Evolutionary conservation across 768 basidiomycete species (phyloP).

Genomic region (button mushroom (Agaricus bisporus)): DNA sequence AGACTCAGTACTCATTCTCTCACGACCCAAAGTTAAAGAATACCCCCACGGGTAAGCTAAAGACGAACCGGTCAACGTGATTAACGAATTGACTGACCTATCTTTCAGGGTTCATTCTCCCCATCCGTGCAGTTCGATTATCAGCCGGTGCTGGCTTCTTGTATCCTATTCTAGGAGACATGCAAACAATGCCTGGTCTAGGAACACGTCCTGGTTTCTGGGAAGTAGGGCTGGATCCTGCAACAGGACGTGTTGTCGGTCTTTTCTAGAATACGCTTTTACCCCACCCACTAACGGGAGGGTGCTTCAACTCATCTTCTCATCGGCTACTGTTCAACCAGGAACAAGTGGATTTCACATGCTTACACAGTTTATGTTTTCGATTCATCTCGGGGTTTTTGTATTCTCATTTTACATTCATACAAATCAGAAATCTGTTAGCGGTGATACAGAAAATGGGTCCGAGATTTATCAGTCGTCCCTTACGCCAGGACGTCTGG

Average conservation of each 20-base stretch:
- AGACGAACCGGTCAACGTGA: neutral
- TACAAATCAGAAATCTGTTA: neutral
- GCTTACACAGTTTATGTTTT: neutral
- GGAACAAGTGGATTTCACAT: neutral
- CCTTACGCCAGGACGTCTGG: constrained; percentile 1
- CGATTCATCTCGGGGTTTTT: neutral
- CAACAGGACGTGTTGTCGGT: constrained; percentile 78
- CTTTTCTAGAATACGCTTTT: constrained; percentile 52
- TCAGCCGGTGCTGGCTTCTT: constrained; percentile 95
- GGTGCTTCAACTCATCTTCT: neutral
- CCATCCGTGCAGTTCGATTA: constrained; percentile 81
- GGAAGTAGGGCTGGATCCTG: constrained; percentile 79
- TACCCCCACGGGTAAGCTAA: constrained; percentile 63
- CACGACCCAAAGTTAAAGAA: constrained; percentile 90
- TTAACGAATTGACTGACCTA: neutral
- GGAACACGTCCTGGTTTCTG: constrained; percentile 92
- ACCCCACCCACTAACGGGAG: neutral
- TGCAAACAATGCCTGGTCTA: constrained; percentile 98
- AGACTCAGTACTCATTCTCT: constrained; percentile 97
- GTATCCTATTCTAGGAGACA: constrained; percentile 92
- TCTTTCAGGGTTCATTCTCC: constrained; percentile 76
- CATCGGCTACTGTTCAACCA: neutral
- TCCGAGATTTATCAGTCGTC: neutral
- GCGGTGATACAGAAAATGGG: neutral
- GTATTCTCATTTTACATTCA: neutral